These are phyloP conservation scores for Phytophthora melonis DNA, from an alignment of 352 stramenopile species.

Conservation along the genomic window DNA sequence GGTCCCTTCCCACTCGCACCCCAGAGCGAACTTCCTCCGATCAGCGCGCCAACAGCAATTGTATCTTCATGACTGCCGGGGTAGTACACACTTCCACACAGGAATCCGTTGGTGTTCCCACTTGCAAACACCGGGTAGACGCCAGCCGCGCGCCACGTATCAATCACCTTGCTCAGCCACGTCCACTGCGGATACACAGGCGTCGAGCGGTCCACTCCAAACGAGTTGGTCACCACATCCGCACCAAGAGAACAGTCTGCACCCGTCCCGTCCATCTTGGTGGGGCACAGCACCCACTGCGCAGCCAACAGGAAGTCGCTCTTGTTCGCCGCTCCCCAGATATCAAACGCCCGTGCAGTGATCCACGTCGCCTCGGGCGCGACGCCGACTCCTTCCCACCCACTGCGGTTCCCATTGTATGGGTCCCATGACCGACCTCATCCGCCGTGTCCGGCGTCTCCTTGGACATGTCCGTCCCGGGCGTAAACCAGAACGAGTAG, in stretches of 20 bases:
- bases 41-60: slow-evolving; percentile 69
- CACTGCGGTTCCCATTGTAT: slow-evolving; percentile 72
- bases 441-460: slow-evolving; percentile 74
- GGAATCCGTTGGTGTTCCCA: slow-evolving; percentile 78
- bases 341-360: slow-evolving; percentile 71
- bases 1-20: slow-evolving; percentile 77
- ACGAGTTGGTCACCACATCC: slow-evolving; percentile 76
- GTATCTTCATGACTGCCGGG: slow-evolving; percentile 61
- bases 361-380: slow-evolving; percentile 75
- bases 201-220: slow-evolving; percentile 61
- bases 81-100: slow-evolving; percentile 78
- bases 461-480: slow-evolving; percentile 57
- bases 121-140: slow-evolving; percentile 71
- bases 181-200: slow-evolving; percentile 60
- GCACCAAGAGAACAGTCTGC: slow-evolving; percentile 66
- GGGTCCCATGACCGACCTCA: slow-evolving; percentile 73
- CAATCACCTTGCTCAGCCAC: slow-evolving; percentile 64
- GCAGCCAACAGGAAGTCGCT: slow-evolving; percentile 74
- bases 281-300: slow-evolving; percentile 78
- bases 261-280: slow-evolving; percentile 52
- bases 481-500: slow-evolving; percentile 78
- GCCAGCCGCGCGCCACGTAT: slow-evolving; percentile 60
- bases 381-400: slow-evolving; percentile 64
- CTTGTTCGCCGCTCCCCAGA: slow-evolving; percentile 64
- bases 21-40: slow-evolving; percentile 69